Conservation (phyloP, 1,284 basidiomycete species). For the Inonotus hispidus region DNA sequence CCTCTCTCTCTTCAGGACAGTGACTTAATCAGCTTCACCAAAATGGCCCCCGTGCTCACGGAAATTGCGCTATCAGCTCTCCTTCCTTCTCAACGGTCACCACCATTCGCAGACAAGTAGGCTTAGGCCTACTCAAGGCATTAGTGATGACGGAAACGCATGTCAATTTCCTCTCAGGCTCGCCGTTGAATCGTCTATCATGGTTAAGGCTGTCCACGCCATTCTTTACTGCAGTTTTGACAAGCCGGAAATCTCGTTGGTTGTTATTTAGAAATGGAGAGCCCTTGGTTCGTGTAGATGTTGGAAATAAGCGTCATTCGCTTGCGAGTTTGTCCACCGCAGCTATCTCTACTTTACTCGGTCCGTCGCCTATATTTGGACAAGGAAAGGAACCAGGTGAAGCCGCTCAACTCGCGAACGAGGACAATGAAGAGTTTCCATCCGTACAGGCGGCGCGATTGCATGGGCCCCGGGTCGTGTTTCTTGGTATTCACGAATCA, state of each 20-base stretch:
- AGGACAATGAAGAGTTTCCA: slow-evolving; percentile 34
- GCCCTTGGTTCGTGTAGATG: slow-evolving; percentile 45
- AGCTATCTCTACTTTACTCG: slow-evolving; percentile 45
- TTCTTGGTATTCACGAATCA: slow-evolving; percentile 79
- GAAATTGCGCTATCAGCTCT: neutral
- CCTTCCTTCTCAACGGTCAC: neutral
- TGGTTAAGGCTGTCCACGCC: slow-evolving; percentile 73
- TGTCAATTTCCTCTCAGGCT: slow-evolving; percentile 68
- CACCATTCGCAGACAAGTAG: slow-evolving; percentile 4
- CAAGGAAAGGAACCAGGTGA: slow-evolving; percentile 54
- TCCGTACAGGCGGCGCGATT: slow-evolving; percentile 62
- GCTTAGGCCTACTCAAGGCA: neutral
- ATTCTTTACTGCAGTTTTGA: slow-evolving; percentile 66
- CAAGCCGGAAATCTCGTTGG: slow-evolving; percentile 60
- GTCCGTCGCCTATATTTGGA: slow-evolving; percentile 53
- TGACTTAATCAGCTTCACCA: neutral
- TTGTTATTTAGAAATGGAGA: slow-evolving; percentile 67
- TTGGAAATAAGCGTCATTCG: slow-evolving; percentile 29
- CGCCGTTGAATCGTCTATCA: slow-evolving; percentile 80
- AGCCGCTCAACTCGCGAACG: slow-evolving; percentile 28
- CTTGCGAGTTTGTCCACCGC: slow-evolving; percentile 51
- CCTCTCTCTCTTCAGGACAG: neutral
- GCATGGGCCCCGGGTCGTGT: slow-evolving; percentile 51
- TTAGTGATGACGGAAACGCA: slow-evolving; percentile 19
- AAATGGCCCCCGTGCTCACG: neutral